Evolutionary conservation across 805 yeast genomes (phyloP).

Genomic region (Candida arabinofermentans): DNA sequence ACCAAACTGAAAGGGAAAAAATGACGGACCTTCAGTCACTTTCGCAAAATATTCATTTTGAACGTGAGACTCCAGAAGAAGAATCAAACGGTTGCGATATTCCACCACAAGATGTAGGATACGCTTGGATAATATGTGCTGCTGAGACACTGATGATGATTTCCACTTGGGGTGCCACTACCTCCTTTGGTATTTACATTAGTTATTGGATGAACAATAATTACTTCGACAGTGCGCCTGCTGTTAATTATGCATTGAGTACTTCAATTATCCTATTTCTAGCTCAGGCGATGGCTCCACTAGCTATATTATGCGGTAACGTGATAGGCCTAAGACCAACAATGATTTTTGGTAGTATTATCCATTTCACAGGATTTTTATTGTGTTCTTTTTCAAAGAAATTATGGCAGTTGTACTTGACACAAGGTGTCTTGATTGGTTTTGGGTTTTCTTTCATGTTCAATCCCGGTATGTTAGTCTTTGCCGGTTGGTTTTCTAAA

Average conservation of each 20-base stretch:
- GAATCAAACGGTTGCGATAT: conserved; percentile 31
- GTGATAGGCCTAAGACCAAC: conserved; percentile 18
- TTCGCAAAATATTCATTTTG: conserved; percentile 2
- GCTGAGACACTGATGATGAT: conserved; percentile 41
- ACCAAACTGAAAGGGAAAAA: conserved; percentile 1
- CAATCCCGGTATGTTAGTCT: conserved; percentile 44
- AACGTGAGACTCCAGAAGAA: conserved; percentile 1
- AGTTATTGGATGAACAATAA: conserved; percentile 46
- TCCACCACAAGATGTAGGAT: conserved; percentile 44
- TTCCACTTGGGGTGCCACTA: conserved; percentile 63
- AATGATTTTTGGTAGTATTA: conserved; percentile 33
- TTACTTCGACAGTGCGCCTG: conserved; percentile 47
- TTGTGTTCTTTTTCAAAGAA: conserved; percentile 49
- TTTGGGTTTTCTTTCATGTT: conserved; percentile 46
- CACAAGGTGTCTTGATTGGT: conserved; percentile 53
- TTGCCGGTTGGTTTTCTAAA: conserved; percentile 54
- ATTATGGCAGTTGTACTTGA: conserved; percentile 46
- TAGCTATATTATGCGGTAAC: conserved; percentile 15
- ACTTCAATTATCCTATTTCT: conserved; percentile 40
- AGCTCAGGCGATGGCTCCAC: conserved; percentile 22
- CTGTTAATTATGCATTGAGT: conserved; percentile 54
- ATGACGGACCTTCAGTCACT: not conserved
- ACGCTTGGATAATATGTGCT: conserved; percentile 51
- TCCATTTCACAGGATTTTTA: conserved; percentile 45
- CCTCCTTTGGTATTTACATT: conserved; percentile 57